Base-by-base conservation (phyloP, 2,329 filamentous ascomycete species). In the Exophiala lecanii-corni region DNA sequence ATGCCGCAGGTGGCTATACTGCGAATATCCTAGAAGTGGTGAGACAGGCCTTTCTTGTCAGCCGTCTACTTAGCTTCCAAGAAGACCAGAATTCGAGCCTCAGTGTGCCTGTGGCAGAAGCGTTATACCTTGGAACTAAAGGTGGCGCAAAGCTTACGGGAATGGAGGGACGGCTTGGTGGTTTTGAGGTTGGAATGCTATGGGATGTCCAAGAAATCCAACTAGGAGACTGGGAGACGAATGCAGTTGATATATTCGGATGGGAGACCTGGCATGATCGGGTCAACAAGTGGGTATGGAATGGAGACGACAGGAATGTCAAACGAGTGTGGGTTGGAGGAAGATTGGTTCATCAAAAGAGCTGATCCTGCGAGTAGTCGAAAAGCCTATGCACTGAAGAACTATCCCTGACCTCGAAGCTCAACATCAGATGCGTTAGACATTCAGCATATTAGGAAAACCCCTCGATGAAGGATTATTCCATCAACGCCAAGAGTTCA, bases 231-330 rank as follows among this genome's bases (percentile, higher is more conserved):
- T 72, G 79, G 6, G 49, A 53, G 12, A 38, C 48, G 3, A 49
- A 43, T 18, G 45, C 50, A 12, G 87, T 96, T 0, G 89, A 96
- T 64, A 64, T 96, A 0, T 97, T 96, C 70, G 89, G 89, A 1
- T 88, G 82, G 77, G 91, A 97, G 74, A 78, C 61, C n/a, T 94
- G 86, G 86, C 78, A 83, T 23, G 88, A 97, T 58, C 79, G 73
- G 59, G 68, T 97, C 9, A 85, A 87, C 40, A 97, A 97, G 72
- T 97, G 92, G 92, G 72, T 96, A 48, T 97, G 86, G 66, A 85
- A 79, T 51, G 92, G 92, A 0, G 89, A 96, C 69, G 91, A 97
- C 66, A 73, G 91, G 54, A 96, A 97, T 63, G 91, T 89, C 2
- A 76, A 75, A 55, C 81, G 75, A 54, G 91, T 98, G 3, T 98